Percentiles rank a stretch among this genome's conserved stretches.
Conservation (phyloP, 352 stramenopile species). For the Globisporangium uncinulatum region DNA sequence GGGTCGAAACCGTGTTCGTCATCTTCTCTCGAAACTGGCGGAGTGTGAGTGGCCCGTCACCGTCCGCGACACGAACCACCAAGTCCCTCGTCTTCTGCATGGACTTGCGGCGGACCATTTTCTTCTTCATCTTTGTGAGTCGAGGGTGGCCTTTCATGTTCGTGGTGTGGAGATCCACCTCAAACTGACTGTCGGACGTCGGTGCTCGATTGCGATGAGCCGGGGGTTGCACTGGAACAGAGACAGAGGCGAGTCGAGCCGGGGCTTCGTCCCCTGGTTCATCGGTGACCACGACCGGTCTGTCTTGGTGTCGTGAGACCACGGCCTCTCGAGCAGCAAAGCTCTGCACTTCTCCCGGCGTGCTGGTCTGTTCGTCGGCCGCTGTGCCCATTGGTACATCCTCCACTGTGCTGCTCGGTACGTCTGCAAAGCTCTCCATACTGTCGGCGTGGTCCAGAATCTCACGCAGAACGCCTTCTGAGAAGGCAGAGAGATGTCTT, state of each 20-base stretch:
- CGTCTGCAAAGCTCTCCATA: not conserved
- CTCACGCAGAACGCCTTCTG: not conserved
- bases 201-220: not conserved
- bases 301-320: too few relatives aligned
- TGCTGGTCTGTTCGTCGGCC: too few relatives aligned
- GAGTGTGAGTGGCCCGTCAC: not conserved
- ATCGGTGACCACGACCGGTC: too few relatives aligned
- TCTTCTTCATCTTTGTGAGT: not conserved
- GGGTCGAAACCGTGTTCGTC: not conserved
- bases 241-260: too few relatives aligned
- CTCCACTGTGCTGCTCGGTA: not conserved
- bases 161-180: not conserved
- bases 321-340: too few relatives aligned
- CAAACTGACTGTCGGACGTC: not conserved
- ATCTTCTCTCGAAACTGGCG: not conserved
- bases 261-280: too few relatives aligned
- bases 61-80: not conserved
- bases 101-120: not conserved
- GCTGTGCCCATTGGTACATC: too few relatives aligned
- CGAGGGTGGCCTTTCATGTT: not conserved
- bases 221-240: not conserved
- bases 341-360: too few relatives aligned
- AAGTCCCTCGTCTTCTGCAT: not conserved
- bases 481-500: not conserved
- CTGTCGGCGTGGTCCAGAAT: not conserved